Evolutionary conservation across 2,329 filamentous ascomycete species (phyloP), one percentile per base, ranked within the genome.

Genomic region (Zymoseptoria ardabiliae): DNA sequence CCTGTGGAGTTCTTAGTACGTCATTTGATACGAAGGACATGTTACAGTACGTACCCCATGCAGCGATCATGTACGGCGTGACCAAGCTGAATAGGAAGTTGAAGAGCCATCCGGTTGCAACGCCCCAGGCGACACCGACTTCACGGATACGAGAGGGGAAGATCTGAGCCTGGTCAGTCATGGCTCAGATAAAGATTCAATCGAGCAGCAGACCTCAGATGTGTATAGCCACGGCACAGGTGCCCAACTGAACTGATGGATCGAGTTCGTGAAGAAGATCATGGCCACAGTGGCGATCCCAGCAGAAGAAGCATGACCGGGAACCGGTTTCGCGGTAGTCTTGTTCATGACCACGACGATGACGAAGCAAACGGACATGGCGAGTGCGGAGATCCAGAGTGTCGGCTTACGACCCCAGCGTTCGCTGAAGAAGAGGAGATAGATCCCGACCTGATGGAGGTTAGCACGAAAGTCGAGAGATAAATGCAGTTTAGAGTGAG

Each of bases 191-290:
- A 73, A 3, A 79, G 72, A 1, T 77, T 77, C 11, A 11, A 22
- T 9, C 3, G 25, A 20, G 53, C 8, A 22, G 2, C 20, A 23
- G 19, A 66, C 65, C 63, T 69, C 67, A 1, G 75, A 75, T 61
- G 78, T 74, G 65, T 81, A 82, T 1, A 81, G 73, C 79, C 80
- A 83, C 17, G 78, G 63, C 13, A 65, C 51, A 0, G 79, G 80
- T 0, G 81, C 80, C 80, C 79, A 83, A 0, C 75, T 78, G 48
- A 80, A 77, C 35, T 80, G 79, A 65, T 81, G 83, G 2, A 74
- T 76, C 65, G 82, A 76, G 41, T 83, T 80, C 54, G 79, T 79
- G 9, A 84, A 70, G 66, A 83, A 84, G 53, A 84, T 83, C 30
- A 85, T 72, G 0, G 78, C 77, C 0, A 85, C 75, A 0, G 81